Evolutionary conservation across 805 yeast species (phyloP).

Genomic region (Suhomyces emberorum): DNA sequence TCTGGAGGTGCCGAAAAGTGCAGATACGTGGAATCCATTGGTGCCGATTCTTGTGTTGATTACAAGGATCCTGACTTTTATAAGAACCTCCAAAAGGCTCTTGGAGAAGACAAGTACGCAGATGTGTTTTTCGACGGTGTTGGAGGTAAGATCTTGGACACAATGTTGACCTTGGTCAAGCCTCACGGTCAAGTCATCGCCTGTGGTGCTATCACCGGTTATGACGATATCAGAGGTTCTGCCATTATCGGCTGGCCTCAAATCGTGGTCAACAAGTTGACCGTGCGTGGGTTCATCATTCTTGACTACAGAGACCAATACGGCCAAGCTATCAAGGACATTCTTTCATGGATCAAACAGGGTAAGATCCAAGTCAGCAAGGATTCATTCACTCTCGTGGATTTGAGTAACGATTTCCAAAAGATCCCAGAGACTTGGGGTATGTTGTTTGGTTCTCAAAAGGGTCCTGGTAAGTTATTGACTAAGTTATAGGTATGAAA

Average conservation of each 20-base stretch:
- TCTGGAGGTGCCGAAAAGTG: constrained; percentile 60
- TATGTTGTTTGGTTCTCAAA: constrained; percentile 42
- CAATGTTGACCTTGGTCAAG: constrained; percentile 38
- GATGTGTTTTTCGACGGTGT: constrained; percentile 61
- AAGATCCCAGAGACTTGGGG: constrained; percentile 48
- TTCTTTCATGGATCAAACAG: constrained; percentile 33
- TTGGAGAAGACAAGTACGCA: constrained; percentile 44
- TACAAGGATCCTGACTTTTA: constrained; percentile 41
- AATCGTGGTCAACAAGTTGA: constrained; percentile 50
- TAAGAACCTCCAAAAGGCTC: constrained; percentile 22
- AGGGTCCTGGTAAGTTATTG: constrained; percentile 49
- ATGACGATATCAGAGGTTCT: constrained; percentile 41
- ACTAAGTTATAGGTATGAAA: constrained; percentile 33
- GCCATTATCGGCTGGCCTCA: constrained; percentile 39
- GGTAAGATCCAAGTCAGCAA: constrained; percentile 41
- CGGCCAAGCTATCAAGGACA: constrained; percentile 33
- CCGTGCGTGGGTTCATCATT: constrained; percentile 52
- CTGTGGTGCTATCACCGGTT: constrained; percentile 64
- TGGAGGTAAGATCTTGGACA: constrained; percentile 57
- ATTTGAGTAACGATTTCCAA: constrained; percentile 27
- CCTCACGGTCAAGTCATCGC: constrained; percentile 46
- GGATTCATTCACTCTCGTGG: constrained; percentile 21
- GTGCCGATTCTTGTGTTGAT: constrained; percentile 52
- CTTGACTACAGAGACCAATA: constrained; percentile 40
- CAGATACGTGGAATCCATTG: constrained; percentile 50